phyloP scores from a whole-genome alignment of 345 rosid species.

The Clausena lansium region DNA sequence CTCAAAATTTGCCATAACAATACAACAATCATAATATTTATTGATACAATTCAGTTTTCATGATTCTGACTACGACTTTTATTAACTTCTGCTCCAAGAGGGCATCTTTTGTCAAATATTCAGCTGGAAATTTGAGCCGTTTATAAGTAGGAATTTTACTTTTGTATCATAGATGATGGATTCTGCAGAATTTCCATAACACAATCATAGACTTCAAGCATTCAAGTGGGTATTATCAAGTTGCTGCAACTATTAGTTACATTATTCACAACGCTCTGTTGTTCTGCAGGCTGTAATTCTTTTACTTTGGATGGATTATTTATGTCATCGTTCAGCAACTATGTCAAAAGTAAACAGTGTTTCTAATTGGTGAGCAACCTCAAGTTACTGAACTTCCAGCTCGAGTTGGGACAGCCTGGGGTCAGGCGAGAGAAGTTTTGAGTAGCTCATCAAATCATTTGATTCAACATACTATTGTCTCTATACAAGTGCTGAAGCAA shows the following conservation, averaged over 20 bases:
- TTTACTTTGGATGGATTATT: neutral
- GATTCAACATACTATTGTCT: slow-evolving; percentile 10
- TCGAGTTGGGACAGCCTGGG: slow-evolving; percentile 10
- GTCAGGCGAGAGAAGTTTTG: slow-evolving; percentile 6
- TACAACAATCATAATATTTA: neutral
- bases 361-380: neutral
- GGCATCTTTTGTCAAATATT: neutral
- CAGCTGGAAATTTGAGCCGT: neutral
- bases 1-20: neutral
- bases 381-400: slow-evolving; percentile 6
- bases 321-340: neutral
- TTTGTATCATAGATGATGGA: neutral
- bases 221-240: neutral
- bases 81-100: neutral
- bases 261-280: neutral
- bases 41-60: neutral
- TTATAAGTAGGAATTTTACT: neutral
- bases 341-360: neutral
- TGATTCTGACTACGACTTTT: neutral
- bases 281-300: neutral
- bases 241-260: neutral
- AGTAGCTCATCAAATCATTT: slow-evolving; percentile 4
- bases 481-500: slow-evolving; percentile 9
- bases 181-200: neutral
- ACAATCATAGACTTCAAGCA: neutral